A percentile compares a stretch with the other conserved stretches of the same genome.
These are phyloP conservation scores for Amanita thiersii DNA, from an alignment of 768 basidiomycete species.

Conservation along the genomic window DNA sequence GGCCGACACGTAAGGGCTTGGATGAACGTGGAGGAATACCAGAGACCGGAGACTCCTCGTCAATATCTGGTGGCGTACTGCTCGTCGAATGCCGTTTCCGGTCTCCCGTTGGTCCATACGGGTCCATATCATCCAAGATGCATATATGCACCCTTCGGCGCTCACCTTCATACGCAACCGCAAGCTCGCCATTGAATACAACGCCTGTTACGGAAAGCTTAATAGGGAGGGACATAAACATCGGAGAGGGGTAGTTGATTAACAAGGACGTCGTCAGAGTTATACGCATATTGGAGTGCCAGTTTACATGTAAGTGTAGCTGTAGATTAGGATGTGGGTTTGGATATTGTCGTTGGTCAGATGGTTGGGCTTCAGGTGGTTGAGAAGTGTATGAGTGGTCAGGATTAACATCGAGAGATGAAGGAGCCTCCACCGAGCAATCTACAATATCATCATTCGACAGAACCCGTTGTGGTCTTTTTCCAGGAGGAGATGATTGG, in stretches of 20 bases:
- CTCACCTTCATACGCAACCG: slow-evolving; percentile 86
- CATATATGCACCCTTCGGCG: slow-evolving; percentile 79
- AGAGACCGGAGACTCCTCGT: slow-evolving; percentile 41
- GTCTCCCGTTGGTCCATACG: slow-evolving; percentile 65
- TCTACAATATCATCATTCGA: not conserved
- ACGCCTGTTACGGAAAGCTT: slow-evolving; percentile 88
- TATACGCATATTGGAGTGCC: slow-evolving; percentile 84
- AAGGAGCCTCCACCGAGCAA: not conserved
- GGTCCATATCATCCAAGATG: slow-evolving; percentile 81
- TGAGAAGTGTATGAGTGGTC: slow-evolving; percentile 13
- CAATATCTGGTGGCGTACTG: slow-evolving; percentile 52
- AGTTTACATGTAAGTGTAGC: slow-evolving; percentile 76
- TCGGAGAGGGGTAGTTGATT: slow-evolving; percentile 93
- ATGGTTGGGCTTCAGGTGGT: slow-evolving; percentile 11
- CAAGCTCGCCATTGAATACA: slow-evolving; percentile 79
- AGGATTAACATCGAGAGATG: slow-evolving; percentile 14
- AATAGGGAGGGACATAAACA: slow-evolving; percentile 97
- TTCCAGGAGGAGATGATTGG: no score
- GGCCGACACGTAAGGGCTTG: slow-evolving; percentile 74
- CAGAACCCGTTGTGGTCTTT: no score
- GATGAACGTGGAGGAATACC: slow-evolving; percentile 32
- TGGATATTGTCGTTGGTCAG: slow-evolving; percentile 20
- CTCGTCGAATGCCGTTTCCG: slow-evolving; percentile 41
- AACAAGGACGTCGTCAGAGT: slow-evolving; percentile 87
- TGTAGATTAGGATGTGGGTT: slow-evolving; percentile 68